A percentile compares a stretch with the other conserved stretches of the same genome.
Conservation (phyloP, 2,329 filamentous ascomycete species). For the Periconia sp. region DNA sequence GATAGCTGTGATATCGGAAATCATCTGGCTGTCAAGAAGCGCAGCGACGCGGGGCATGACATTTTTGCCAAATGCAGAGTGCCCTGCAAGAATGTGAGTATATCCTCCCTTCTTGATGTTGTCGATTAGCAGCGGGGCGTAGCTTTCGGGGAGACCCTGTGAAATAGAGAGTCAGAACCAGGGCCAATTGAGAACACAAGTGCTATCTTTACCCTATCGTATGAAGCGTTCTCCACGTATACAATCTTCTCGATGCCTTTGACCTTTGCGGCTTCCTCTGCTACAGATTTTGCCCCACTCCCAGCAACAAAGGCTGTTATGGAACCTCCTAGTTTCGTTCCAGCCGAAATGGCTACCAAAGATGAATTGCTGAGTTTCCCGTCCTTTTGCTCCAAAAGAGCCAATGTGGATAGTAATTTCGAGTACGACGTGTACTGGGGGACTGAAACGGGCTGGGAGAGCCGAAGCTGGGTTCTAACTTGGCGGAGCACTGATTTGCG, state of each 20-base stretch:
- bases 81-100: constrained; percentile 85
- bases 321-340: constrained; percentile 79
- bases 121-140: constrained; percentile 86
- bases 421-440: constrained; percentile 59
- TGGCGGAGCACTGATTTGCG: constrained; percentile 40
- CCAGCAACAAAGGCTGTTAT: constrained; percentile 89
- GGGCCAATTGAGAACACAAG: not conserved
- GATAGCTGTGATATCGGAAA: constrained; percentile 87
- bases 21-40: constrained; percentile 86
- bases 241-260: constrained; percentile 91
- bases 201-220: constrained; percentile 72
- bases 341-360: constrained; percentile 81
- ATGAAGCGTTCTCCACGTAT: constrained; percentile 82
- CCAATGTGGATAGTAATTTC: constrained; percentile 81
- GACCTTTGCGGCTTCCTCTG: constrained; percentile 84
- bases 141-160: constrained; percentile 86
- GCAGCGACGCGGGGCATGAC: constrained; percentile 89
- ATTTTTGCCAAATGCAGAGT: constrained; percentile 97
- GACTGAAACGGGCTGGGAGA: constrained; percentile 30
- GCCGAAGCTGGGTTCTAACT: constrained; percentile 49
- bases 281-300: constrained; percentile 70
- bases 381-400: constrained; percentile 88
- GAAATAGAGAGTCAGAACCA: constrained; percentile 9
- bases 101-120: constrained; percentile 96
- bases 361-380: constrained; percentile 83